Percentiles rank a stretch among this genome's conserved stretches.
These are phyloP conservation scores for Xerocomus minutiporus DNA, from an alignment of 1,284 basidiomycete genomes.

Conservation along the genomic window DNA sequence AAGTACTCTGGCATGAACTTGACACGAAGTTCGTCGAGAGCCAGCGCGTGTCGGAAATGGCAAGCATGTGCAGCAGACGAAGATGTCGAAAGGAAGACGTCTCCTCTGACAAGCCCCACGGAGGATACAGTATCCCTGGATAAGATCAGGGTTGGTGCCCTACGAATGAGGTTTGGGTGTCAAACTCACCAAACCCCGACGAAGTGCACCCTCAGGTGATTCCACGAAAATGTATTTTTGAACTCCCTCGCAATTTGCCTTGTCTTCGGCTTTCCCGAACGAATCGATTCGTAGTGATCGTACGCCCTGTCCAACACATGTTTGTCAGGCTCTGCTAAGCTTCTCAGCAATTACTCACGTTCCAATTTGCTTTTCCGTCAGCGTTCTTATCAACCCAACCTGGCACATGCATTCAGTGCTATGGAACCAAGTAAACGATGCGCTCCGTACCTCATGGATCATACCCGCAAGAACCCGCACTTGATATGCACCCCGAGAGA, in stretches of 20 bases:
- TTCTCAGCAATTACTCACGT: constrained; percentile 12
- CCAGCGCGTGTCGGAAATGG: constrained; percentile 39
- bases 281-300: constrained; percentile 32
- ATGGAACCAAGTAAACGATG: neutral
- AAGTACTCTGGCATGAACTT: constrained; percentile 42
- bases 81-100: constrained; percentile 26
- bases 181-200: constrained; percentile 37
- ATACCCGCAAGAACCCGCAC: constrained; percentile 40
- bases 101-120: constrained; percentile 27
- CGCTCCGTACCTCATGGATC: constrained; percentile 35
- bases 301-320: constrained; percentile 32
- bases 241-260: constrained; percentile 28
- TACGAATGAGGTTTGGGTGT: neutral
- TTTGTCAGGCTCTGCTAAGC: neutral
- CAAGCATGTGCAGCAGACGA: constrained; percentile 28
- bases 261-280: constrained; percentile 9
- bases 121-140: constrained; percentile 44
- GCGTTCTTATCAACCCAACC: constrained; percentile 23
- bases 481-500: constrained; percentile 46
- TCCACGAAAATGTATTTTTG: constrained; percentile 36
- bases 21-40: constrained; percentile 38
- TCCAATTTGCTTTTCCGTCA: constrained; percentile 26
- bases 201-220: constrained; percentile 35
- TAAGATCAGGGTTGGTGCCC: neutral
- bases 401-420: constrained; percentile 2